Conservation (phyloP, 257 asterid genomes). For the Salvia hispanica region DNA sequence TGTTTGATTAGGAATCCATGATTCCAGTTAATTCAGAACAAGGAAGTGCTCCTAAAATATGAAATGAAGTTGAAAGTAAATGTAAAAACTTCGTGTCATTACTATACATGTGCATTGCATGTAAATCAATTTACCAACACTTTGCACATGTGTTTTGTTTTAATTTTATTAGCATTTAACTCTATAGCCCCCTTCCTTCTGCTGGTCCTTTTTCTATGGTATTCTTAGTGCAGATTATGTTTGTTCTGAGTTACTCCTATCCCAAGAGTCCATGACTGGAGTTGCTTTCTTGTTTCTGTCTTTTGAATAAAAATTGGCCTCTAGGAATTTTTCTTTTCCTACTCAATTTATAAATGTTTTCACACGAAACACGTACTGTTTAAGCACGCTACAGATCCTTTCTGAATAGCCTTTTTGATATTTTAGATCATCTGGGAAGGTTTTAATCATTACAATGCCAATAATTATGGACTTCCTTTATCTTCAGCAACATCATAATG, state of each 20-base stretch:
- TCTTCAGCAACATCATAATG: background rate
- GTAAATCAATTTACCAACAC: background rate
- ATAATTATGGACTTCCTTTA: background rate
- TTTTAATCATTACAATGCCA: constrained; percentile 1
- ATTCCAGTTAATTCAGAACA: background rate
- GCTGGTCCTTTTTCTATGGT: background rate
- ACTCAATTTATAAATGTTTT: background rate
- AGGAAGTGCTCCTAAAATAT: background rate
- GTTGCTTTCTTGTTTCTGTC: background rate
- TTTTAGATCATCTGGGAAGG: background rate
- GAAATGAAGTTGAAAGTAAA: background rate
- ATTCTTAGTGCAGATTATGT: background rate
- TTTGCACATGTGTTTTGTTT: background rate
- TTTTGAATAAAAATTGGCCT: background rate
- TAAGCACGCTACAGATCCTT: background rate
- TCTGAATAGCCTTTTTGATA: background rate
- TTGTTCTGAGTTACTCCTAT: constrained; percentile 1
- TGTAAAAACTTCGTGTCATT: background rate
- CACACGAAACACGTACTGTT: background rate
- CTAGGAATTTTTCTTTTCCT: background rate
- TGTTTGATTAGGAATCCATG: background rate
- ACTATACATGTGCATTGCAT: background rate
- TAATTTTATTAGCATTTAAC: background rate
- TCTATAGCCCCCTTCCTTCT: background rate
- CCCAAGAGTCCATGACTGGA: background rate